Conservation (phyloP, 176 grass and related monocot genomes). For the Triticum urartu region DNA sequence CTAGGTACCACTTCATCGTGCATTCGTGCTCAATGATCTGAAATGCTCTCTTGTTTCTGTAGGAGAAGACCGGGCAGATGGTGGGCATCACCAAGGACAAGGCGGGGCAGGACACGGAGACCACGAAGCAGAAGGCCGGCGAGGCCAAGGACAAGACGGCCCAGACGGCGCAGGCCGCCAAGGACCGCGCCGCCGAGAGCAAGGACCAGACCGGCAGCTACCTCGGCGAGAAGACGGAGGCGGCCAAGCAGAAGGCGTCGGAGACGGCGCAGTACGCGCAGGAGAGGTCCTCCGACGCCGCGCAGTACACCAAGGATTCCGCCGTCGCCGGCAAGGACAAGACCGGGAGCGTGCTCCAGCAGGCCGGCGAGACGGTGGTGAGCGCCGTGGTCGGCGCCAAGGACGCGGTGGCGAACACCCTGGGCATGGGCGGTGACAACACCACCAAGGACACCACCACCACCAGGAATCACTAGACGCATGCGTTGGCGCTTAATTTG, state of each 20-base stretch:
- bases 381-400: conserved; percentile 52
- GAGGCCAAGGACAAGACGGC: conserved; percentile 41
- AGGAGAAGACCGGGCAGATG: conserved; percentile 36
- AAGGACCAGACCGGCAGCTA: conserved; percentile 40
- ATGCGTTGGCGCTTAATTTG: not conserved
- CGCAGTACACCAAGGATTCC: conserved; percentile 42
- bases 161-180: conserved; percentile 6
- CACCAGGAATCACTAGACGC: conserved; percentile 35
- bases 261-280: not conserved
- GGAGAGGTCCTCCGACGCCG: conserved; percentile 14
- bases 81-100: conserved; percentile 23
- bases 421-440: conserved; percentile 48
- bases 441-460: not conserved
- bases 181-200: conserved; percentile 19
- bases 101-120: not conserved
- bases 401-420: conserved; percentile 56
- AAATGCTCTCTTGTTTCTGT: not conserved
- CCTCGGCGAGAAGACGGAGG: conserved; percentile 30
- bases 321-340: conserved; percentile 54
- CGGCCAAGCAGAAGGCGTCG: conserved; percentile 25
- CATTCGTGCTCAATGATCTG: not conserved
- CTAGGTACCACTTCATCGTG: no score
- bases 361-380: conserved; percentile 61
- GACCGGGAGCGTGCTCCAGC: conserved; percentile 48
- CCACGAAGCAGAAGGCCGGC: conserved; percentile 47